Evolutionary conservation across 805 yeast genomes (phyloP).

Genomic region (Wickerhamiella domercqiae): DNA sequence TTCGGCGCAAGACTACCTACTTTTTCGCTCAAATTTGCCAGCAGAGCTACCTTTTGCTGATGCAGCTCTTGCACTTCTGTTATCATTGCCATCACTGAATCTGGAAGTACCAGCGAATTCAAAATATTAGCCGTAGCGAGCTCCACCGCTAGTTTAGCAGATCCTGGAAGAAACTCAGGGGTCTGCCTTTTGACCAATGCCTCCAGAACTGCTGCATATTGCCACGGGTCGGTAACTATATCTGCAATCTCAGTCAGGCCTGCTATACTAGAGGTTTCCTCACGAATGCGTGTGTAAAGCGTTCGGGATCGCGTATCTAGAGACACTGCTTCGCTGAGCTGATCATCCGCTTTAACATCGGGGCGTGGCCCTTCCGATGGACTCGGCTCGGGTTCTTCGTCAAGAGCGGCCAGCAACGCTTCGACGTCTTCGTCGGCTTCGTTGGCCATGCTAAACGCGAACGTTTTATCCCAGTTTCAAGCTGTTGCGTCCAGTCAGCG

Average conservation of each 20-base stretch:
- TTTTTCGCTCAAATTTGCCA: not conserved
- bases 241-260: conserved; percentile 50
- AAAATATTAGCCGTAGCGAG: no score
- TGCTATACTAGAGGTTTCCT: not conserved
- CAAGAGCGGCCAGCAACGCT: not conserved
- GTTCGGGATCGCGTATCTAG: not conserved
- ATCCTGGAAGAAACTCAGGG: not conserved
- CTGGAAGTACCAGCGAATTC: not conserved
- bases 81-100: not conserved
- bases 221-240: conserved; percentile 44
- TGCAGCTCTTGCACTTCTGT: not conserved
- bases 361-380: not conserved
- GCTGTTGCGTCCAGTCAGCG: no score
- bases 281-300: not conserved
- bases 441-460: no score
- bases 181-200: not conserved
- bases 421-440: no score
- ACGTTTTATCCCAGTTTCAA: no score
- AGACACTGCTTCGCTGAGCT: not conserved
- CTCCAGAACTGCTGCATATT: conserved; percentile 36
- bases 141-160: not conserved
- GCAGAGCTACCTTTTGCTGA: not conserved
- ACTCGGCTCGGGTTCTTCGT: no score
- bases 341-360: not conserved
- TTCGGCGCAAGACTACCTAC: conserved; percentile 51